Percentiles rank a stretch among this genome's conserved stretches.
Conservation (phyloP, 495 filamentous ascomycete genomes). For the Hypomontagnella monticulosa region DNA sequence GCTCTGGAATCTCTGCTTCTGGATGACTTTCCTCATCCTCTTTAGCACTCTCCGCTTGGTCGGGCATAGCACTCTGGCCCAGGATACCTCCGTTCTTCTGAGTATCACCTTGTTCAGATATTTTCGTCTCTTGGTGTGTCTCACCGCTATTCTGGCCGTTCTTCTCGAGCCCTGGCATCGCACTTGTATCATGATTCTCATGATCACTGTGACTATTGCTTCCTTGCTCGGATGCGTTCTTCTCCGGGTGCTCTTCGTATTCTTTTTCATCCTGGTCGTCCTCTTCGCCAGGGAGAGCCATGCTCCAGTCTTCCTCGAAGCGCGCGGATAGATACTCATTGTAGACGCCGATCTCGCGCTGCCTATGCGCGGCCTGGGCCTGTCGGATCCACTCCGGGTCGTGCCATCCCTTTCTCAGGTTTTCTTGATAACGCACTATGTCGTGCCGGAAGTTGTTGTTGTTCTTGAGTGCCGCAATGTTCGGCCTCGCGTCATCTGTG, state of each 20-base stretch:
- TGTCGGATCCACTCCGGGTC: slow-evolving; percentile 72
- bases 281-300: slow-evolving; percentile 56
- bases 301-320: slow-evolving; percentile 76
- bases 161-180: too few relatives aligned
- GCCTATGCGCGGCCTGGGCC: slow-evolving; percentile 69
- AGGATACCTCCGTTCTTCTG: not conserved
- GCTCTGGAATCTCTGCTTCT: not conserved
- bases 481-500: slow-evolving; percentile 48
- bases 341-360: slow-evolving; percentile 73
- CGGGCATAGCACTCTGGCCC: not conserved
- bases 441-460: slow-evolving; percentile 59
- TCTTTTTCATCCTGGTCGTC: not conserved
- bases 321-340: slow-evolving; percentile 72
- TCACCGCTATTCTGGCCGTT: not conserved
- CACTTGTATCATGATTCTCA: too few relatives aligned
- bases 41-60: not conserved
- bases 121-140: not conserved
- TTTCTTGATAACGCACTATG: slow-evolving; percentile 54
- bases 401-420: slow-evolving; percentile 69
- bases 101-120: not conserved
- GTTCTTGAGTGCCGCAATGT: slow-evolving; percentile 50
- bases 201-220: too few relatives aligned
- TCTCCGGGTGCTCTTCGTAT: not conserved
- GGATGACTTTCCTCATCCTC: not conserved
- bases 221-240: not conserved